Conservation (phyloP, 208 protist genomes). For the Porcisia hertigi region DNA sequence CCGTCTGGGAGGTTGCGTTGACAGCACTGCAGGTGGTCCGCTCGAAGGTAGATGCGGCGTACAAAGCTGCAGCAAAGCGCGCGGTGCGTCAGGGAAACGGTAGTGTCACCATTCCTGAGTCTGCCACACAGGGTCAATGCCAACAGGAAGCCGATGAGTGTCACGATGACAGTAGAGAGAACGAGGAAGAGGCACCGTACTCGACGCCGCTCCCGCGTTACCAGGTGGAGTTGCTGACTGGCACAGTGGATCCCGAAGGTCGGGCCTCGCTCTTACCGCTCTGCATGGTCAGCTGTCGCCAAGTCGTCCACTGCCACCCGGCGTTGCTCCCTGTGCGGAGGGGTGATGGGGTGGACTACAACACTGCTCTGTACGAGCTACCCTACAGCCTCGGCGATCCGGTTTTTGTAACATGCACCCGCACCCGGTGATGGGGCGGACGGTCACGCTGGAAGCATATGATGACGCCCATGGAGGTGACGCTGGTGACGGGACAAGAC, state of each 20-base stretch:
- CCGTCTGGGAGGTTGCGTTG: conserved; percentile 43
- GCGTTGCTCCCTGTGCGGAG: conserved; percentile 38
- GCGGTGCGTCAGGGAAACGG: background rate
- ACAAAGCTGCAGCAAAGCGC: background rate
- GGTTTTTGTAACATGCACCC: conserved; percentile 67
- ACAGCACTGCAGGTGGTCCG: conserved; percentile 38
- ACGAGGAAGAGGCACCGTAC: conserved; percentile 21
- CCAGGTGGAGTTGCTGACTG: conserved; percentile 45
- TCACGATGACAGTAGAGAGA: background rate
- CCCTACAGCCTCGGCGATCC: conserved; percentile 62
- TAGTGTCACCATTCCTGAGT: background rate
- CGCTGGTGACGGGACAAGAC: background rate
- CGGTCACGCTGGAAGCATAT: background rate
- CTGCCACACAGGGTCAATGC: background rate
- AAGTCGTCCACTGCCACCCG: conserved; percentile 38
- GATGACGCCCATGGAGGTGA: background rate
- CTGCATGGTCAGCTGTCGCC: conserved; percentile 54
- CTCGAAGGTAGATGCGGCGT: conserved; percentile 23
- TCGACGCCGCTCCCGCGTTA: conserved; percentile 38
- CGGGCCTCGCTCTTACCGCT: conserved; percentile 41
- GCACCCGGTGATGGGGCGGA: conserved; percentile 15
- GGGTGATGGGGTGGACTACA: conserved; percentile 30
- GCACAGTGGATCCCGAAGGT: conserved; percentile 42
- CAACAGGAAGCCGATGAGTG: background rate
- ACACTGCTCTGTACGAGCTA: conserved; percentile 41